A percentile compares a stretch with the other conserved stretches of the same genome.
Conservation (phyloP, 306 rosid genomes). For the Biancaea sappan region DNA sequence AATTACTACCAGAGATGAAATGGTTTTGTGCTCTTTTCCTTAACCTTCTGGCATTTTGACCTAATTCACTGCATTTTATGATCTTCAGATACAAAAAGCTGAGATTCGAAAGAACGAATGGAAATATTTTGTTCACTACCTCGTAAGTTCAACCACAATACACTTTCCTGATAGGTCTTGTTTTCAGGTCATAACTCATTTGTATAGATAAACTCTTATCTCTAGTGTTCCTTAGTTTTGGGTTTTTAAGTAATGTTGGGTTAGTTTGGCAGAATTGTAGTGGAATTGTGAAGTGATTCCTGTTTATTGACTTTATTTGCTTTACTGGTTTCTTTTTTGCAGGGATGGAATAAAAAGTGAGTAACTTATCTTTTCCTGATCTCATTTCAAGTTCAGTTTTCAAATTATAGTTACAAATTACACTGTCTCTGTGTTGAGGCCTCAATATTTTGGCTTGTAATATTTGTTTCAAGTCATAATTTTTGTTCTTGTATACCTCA, state of each 20-base stretch:
- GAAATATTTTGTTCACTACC: slow-evolving; percentile 97
- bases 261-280: slow-evolving; percentile 3
- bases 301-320: slow-evolving; percentile 31
- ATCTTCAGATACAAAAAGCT: slow-evolving; percentile 78
- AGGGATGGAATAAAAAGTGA: slow-evolving; percentile 99
- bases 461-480: slow-evolving; percentile 2
- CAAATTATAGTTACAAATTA: slow-evolving; percentile 22
- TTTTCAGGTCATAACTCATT: not conserved
- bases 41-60: not conserved
- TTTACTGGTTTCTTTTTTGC: slow-evolving; percentile 55
- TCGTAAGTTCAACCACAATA: slow-evolving; percentile 59
- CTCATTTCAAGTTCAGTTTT: slow-evolving; percentile 32
- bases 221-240: not conserved
- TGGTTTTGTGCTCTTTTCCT: not conserved
- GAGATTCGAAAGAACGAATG: slow-evolving; percentile 83
- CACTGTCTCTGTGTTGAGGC: not conserved
- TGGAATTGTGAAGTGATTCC: slow-evolving; percentile 28
- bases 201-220: slow-evolving; percentile 5
- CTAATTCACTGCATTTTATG: slow-evolving; percentile 30
- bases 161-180: slow-evolving; percentile 3
- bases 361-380: slow-evolving; percentile 43
- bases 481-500: not conserved
- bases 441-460: slow-evolving; percentile 13
- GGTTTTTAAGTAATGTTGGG: slow-evolving; percentile 13
- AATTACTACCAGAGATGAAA: not conserved